Percentiles rank a stretch among this genome's conserved stretches.
Evolutionary conservation across 1,284 basidiomycete species (phyloP).

Genomic region (Tilletiopsis washingtonensis): DNA sequence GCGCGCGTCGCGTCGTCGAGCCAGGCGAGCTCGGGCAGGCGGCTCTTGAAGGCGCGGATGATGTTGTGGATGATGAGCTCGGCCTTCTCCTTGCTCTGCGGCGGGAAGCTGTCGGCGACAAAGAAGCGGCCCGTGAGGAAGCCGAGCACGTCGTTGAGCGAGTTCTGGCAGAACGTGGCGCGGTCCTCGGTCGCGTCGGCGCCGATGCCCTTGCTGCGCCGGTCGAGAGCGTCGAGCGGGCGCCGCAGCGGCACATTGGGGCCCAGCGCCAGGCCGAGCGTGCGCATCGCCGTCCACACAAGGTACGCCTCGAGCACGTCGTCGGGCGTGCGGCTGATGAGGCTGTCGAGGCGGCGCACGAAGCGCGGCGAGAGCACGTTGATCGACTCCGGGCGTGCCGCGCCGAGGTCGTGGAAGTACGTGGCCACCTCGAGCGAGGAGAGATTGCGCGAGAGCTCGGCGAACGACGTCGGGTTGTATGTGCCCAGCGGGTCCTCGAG

Average conservation of each 20-base stretch:
- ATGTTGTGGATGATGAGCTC: slow-evolving; percentile 78
- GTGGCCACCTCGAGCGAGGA: slow-evolving; percentile 70
- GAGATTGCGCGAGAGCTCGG: slow-evolving; percentile 54
- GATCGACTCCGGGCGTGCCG: slow-evolving; percentile 59
- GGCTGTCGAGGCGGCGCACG: slow-evolving; percentile 59
- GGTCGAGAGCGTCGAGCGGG: slow-evolving; percentile 57
- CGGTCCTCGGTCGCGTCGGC: slow-evolving; percentile 76
- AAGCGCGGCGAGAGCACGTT: slow-evolving; percentile 81
- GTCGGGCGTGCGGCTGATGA: slow-evolving; percentile 63
- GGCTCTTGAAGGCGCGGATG: slow-evolving; percentile 72
- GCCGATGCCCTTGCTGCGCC: slow-evolving; percentile 69
- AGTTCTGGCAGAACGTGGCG: slow-evolving; percentile 56
- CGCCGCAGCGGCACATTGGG: slow-evolving; percentile 46
- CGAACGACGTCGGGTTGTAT: slow-evolving; percentile 76
- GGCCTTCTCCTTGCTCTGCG: slow-evolving; percentile 69
- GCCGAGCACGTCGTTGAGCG: slow-evolving; percentile 51
- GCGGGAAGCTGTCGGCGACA: slow-evolving; percentile 76
- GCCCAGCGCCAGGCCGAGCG: slow-evolving; percentile 28
- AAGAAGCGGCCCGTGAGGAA: slow-evolving; percentile 59
- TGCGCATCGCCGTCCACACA: slow-evolving; percentile 46
- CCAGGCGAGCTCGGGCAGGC: slow-evolving; percentile 72
- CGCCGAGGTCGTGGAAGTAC: slow-evolving; percentile 76
- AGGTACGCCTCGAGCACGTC: slow-evolving; percentile 82
- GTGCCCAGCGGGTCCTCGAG: slow-evolving; percentile 67
- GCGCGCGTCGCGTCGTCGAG: slow-evolving; percentile 78